Conservation (phyloP, 805 yeast genomes). For the Lachancea quebecensis region DNA sequence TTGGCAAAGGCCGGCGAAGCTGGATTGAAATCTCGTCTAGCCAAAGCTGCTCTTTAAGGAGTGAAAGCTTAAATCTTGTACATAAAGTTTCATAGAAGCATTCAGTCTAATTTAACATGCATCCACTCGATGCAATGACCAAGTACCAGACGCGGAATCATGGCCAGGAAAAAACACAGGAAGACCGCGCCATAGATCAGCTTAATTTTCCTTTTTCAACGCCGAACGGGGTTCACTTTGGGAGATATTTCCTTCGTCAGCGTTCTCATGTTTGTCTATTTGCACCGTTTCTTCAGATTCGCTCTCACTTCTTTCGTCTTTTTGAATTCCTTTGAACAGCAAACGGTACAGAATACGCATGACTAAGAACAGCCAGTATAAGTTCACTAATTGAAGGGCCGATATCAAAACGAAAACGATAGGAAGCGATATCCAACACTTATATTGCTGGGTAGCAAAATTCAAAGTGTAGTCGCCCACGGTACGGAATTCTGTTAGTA, state of each 20-base stretch:
- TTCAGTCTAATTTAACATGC: neutral
- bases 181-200: neutral
- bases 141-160: no score
- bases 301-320: conserved; percentile 84
- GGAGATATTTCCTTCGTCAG: conserved; percentile 2
- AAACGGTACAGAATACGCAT: conserved; percentile 68
- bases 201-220: conserved; percentile 7
- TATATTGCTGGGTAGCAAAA: conserved; percentile 89
- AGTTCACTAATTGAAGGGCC: conserved; percentile 78
- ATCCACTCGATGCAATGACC: no score
- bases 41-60: conserved; percentile 10
- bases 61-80: neutral
- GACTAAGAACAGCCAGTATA: conserved; percentile 83
- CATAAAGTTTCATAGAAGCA: neutral
- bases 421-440: conserved; percentile 91
- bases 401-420: conserved; percentile 73
- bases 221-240: no score
- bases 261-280: conserved; percentile 20
- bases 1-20: conserved; percentile 77
- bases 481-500: conserved; percentile 75
- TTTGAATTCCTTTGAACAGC: conserved; percentile 49
- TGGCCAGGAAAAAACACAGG: neutral
- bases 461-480: conserved; percentile 77
- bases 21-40: conserved; percentile 58
- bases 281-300: conserved; percentile 51